Evolutionary conservation across 1,139 yeast species (phyloP).

Genomic region (Yamadazyma buinensis): DNA sequence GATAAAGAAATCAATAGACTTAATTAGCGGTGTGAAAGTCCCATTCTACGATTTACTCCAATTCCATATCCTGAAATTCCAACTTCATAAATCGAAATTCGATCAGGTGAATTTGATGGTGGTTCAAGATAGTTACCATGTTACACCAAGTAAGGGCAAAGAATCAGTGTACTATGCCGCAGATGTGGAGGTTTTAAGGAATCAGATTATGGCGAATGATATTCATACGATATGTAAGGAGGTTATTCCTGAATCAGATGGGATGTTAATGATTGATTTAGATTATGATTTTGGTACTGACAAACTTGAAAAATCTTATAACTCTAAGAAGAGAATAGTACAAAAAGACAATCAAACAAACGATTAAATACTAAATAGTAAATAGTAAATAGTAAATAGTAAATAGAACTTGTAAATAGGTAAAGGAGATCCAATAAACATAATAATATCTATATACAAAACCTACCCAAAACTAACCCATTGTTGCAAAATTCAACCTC

Average conservation of each 20-base stretch:
- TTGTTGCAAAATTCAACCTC: not conserved
- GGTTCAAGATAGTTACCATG: conserved; percentile 11
- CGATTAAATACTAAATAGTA: too few relatives aligned
- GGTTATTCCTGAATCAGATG: not conserved
- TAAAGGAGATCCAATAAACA: too few relatives aligned
- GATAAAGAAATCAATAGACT: not conserved
- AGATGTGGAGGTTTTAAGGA: not conserved
- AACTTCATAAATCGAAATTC: conserved; percentile 4
- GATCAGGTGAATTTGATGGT: conserved; percentile 14
- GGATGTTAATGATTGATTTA: too few relatives aligned
- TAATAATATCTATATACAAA: too few relatives aligned
- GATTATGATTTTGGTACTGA: too few relatives aligned
- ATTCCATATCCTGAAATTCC: conserved; percentile 18
- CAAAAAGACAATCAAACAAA: too few relatives aligned
- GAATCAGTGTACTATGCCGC: not conserved
- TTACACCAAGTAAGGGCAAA: not conserved
- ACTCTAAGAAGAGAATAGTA: too few relatives aligned
- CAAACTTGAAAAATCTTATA: too few relatives aligned
- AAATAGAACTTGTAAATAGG: too few relatives aligned
- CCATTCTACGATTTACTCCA: conserved; percentile 22
- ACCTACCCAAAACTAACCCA: too few relatives aligned
- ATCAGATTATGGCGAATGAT: conserved; percentile 2
- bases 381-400: too few relatives aligned
- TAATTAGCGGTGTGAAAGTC: conserved; percentile 17
- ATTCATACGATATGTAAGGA: conserved; percentile 1